Base-by-base conservation (phyloP, 2,329 filamentous ascomycete species). In the Scedosporium apiospermum region DNA sequence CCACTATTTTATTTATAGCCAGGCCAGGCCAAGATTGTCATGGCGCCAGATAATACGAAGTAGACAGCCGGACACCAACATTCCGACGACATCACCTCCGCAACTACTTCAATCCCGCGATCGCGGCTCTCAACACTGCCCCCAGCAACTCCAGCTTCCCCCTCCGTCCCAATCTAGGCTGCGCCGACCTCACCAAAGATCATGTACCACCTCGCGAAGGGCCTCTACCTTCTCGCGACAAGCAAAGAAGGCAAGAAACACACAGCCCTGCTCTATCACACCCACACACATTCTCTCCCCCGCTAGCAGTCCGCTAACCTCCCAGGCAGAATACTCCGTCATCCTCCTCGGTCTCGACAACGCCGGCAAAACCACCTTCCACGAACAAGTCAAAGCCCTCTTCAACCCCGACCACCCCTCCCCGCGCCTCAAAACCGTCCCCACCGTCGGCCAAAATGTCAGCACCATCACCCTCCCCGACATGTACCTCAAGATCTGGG, bases 401-500 rank as follows among this genome's bases (percentile, higher is more conserved):
- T 96, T 91, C 81, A 82, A 87, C 66, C 81, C 86, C 55, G 80
- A 81, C 65, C 78, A 77, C 63, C 83, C 79, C 61, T 84, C 78
- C 74, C 90, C 79, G 71, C 93, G 82, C 77, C 85, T 79, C 68
- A 93, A 95, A 73, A 97, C 93, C 55, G 93, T 98, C 6, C 95
- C 95, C 30, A 99, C 95, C 21, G 93, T 98, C 69, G 95, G 95
- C 67, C 95, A 98, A 75, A 98, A 98, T 76, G 93, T 98, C 66
- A 90, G 91, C 65, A 95, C 93, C 57, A 90, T 99, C 72, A 86
- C 89, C 23, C 82, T 98, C 26, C 89, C 91, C 16, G 91, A 96
- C 74, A 93, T 97, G 86, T 97, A 98, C 80, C 82, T 99, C 71
- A 96, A 97, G 80, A 89, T 99, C 69, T 98, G 95, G 95, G 95